These are phyloP conservation scores for Teratosphaeria destructans DNA, from an alignment of 2,329 filamentous ascomycete species.

Conservation along the genomic window DNA sequence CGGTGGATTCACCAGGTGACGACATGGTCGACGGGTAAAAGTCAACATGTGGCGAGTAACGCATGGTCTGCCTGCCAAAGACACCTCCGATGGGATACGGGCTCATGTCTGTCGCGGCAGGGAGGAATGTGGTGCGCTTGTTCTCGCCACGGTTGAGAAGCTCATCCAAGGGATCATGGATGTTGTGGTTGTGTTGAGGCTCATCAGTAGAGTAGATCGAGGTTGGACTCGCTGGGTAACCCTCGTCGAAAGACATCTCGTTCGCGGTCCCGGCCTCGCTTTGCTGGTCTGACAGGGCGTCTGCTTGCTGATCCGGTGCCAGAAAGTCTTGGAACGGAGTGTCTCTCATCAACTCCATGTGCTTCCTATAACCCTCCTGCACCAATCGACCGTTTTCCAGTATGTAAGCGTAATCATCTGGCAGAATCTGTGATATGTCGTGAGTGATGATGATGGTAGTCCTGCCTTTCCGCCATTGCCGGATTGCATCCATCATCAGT, in stretches of 20 bases:
- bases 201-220: constrained; percentile 5
- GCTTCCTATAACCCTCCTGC: constrained; percentile 54
- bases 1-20: background rate
- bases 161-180: background rate
- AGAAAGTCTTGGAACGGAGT: constrained; percentile 25
- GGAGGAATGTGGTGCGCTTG: constrained; percentile 17
- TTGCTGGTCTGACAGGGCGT: constrained; percentile 1
- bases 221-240: constrained; percentile 7
- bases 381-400: constrained; percentile 60
- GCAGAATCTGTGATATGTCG: constrained; percentile 64
- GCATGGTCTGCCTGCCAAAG: background rate
- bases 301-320: constrained; percentile 11
- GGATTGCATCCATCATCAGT: constrained; percentile 62
- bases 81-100: constrained; percentile 15
- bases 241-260: constrained; percentile 6
- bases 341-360: constrained; percentile 35
- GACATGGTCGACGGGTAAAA: background rate
- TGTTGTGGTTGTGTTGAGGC: background rate
- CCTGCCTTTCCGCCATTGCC: constrained; percentile 65
- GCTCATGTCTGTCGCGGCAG: constrained; percentile 17
- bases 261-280: background rate
- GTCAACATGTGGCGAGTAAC: background rate
- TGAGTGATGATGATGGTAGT: constrained; percentile 94
- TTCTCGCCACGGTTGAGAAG: constrained; percentile 9
- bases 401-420: constrained; percentile 69